These are phyloP conservation scores for Cutaneotrichosporon sp. DNA, from an alignment of 1,284 basidiomycete species.

Conservation along the genomic window DNA sequence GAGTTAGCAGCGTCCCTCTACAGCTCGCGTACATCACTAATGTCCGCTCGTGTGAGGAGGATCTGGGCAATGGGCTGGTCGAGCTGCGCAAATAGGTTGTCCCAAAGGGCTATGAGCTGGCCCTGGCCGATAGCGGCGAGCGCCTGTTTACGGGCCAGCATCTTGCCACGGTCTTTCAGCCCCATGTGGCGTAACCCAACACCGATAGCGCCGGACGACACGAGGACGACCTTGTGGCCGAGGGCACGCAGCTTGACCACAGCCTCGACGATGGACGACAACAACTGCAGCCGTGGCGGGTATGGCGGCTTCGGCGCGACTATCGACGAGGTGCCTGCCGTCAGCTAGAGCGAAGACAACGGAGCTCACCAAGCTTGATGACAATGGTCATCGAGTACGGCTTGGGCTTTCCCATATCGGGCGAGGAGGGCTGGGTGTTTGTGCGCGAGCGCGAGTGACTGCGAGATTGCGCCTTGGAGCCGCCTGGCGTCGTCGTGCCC, in stretches of 20 bases:
- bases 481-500: too few species aligned
- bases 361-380: conserved; percentile 69
- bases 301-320: conserved; percentile 79
- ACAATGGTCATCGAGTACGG: conserved; percentile 58
- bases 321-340: conserved; percentile 82
- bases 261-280: conserved; percentile 89
- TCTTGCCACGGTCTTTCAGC: conserved; percentile 71
- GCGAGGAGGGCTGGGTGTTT: background rate
- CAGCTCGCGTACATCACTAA: conserved; percentile 86
- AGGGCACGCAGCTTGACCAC: conserved; percentile 69
- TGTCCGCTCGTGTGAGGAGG: conserved; percentile 87
- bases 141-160: conserved; percentile 88
- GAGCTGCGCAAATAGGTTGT: conserved; percentile 87
- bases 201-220: conserved; percentile 93
- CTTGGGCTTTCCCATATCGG: conserved; percentile 7
- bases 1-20: too few species aligned
- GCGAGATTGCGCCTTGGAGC: background rate
- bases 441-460: background rate
- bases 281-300: conserved; percentile 79
- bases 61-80: conserved; percentile 95
- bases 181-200: conserved; percentile 91
- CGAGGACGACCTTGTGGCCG: conserved; percentile 91
- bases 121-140: conserved; percentile 96
- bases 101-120: conserved; percentile 91
- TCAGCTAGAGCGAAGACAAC: background rate